phyloP scores from a whole-genome alignment of 1,284 basidiomycete species.

The Ganoderma sp. region DNA sequence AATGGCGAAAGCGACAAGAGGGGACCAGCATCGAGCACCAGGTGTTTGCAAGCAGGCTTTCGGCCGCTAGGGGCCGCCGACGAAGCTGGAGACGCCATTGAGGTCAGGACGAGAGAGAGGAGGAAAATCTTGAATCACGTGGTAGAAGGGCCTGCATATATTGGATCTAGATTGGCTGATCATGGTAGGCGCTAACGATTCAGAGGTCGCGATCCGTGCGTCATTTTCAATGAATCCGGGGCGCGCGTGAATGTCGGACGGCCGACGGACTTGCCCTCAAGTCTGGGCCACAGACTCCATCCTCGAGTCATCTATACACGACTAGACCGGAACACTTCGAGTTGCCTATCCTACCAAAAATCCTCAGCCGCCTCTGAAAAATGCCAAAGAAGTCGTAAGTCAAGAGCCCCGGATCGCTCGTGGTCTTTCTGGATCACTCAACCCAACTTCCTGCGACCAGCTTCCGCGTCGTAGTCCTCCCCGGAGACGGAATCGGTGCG shows the following conservation, averaged over 20 bases:
- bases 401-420: not conserved
- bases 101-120: conserved; percentile 7
- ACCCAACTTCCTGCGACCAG: conserved; percentile 44
- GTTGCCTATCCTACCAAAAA: not conserved
- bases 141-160: conserved; percentile 16
- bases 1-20: conserved; percentile 86
- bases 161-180: conserved; percentile 21
- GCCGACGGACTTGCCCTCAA: conserved; percentile 18
- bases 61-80: conserved; percentile 23
- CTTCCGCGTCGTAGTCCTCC: conserved; percentile 87
- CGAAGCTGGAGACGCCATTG: conserved; percentile 38
- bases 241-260: conserved; percentile 17
- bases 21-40: conserved; percentile 93
- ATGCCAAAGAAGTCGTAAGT: conserved; percentile 53
- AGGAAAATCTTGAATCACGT: conserved; percentile 33
- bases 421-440: not conserved
- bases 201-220: not conserved
- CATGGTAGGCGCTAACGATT: not conserved
- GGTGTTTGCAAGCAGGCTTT: conserved; percentile 66
- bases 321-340: not conserved
- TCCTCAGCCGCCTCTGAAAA: not conserved
- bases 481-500: conserved; percentile 96
- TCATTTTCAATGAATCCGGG: not conserved
- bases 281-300: not conserved
- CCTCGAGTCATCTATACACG: not conserved